Evolutionary conservation across 2,329 filamentous ascomycete genomes (phyloP).

Genomic region (Arthrocladium fulminans): DNA sequence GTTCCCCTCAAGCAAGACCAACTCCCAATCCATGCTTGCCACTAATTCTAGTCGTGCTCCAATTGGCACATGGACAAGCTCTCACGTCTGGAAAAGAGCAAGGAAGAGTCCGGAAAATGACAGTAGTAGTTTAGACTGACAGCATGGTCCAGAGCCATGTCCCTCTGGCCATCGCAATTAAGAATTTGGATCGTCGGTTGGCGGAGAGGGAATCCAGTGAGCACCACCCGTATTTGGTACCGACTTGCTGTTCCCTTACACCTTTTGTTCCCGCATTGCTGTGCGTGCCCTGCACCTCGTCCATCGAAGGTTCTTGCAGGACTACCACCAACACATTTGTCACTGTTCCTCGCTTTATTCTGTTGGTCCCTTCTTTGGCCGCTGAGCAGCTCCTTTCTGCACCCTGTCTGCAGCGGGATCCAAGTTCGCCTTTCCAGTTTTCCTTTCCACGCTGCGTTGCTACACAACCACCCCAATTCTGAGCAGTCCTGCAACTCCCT

Average conservation of each 20-base stretch:
- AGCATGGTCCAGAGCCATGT: background rate
- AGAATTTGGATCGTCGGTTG: conserved; percentile 2
- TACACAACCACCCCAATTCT: background rate
- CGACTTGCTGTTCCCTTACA: background rate
- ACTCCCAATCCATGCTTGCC: background rate
- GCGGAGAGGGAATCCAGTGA: conserved; percentile 2
- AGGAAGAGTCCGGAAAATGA: background rate
- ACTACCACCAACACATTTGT: background rate
- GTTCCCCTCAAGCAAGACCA: background rate
- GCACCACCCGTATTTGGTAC: conserved; percentile 5
- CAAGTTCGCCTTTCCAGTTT: background rate
- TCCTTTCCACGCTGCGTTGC: background rate
- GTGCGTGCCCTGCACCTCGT: background rate
- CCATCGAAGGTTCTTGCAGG: background rate
- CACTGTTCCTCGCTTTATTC: background rate
- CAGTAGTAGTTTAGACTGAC: background rate
- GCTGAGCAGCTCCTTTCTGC: background rate
- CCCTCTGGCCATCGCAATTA: background rate
- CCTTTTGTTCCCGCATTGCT: conserved; percentile 2
- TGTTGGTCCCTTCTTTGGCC: background rate
- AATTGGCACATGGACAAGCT: conserved; percentile 5
- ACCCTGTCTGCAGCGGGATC: background rate
- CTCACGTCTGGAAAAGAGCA: background rate
- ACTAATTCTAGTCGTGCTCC: background rate
- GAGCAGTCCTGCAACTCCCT: background rate